These are phyloP conservation scores for Pythium myriotylum DNA, from an alignment of 352 stramenopile genomes.

Conservation along the genomic window DNA sequence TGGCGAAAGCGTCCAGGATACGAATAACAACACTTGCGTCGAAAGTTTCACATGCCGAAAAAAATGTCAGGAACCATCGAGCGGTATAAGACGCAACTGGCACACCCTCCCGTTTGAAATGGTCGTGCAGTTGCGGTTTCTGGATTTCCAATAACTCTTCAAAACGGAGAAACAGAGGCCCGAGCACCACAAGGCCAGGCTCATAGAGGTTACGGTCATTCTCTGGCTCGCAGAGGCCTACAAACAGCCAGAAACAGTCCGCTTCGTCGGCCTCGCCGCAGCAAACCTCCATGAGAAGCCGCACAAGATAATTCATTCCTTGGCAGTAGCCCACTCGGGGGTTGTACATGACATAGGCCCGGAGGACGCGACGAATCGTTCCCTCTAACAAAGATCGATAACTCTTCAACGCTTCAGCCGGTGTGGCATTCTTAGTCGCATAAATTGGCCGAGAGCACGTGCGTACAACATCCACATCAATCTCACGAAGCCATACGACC, in stretches of 20 bases:
- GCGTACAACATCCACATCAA: constrained; percentile 79
- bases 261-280: constrained; percentile 55
- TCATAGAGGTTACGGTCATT: constrained; percentile 80
- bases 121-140: constrained; percentile 62
- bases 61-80: constrained; percentile 87
- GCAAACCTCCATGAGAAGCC: constrained; percentile 65
- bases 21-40: constrained; percentile 63
- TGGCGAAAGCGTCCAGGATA: constrained; percentile 77
- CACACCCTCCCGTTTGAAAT: constrained; percentile 63
- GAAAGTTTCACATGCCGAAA: constrained; percentile 82
- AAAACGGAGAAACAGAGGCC: constrained; percentile 69
- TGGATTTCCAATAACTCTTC: constrained; percentile 64
- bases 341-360: constrained; percentile 83
- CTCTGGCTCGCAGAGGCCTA: constrained; percentile 72
- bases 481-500: constrained; percentile 75
- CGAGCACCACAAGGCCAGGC: constrained; percentile 67
- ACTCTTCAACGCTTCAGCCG: constrained; percentile 12
- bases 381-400: constrained; percentile 41
- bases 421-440: constrained; percentile 14
- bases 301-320: constrained; percentile 87
- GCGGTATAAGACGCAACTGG: constrained; percentile 74
- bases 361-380: constrained; percentile 77
- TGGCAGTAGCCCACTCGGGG: constrained; percentile 84
- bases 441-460: constrained; percentile 71
- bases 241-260: constrained; percentile 84